phyloP scores from a whole-genome alignment of 1,139 yeast genomes.

The Meyerozyma smithsonii region DNA sequence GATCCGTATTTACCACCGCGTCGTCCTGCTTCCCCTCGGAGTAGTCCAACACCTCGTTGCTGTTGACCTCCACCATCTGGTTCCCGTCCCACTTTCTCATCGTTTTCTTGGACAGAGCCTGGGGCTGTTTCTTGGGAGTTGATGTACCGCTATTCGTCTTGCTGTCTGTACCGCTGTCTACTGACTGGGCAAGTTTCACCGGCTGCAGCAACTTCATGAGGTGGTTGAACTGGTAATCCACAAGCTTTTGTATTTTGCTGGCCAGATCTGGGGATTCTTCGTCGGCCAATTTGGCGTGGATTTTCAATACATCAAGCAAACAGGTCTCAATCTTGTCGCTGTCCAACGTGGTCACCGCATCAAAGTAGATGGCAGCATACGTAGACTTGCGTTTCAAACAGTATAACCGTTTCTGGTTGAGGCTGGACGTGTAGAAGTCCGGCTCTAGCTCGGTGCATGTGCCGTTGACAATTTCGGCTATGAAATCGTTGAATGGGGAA shows the following conservation, averaged over 20 bases:
- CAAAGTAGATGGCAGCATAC: conserved; percentile 38
- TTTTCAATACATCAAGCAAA: conserved; percentile 32
- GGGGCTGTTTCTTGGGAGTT: conserved; percentile 14
- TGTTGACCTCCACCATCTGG: conserved; percentile 24
- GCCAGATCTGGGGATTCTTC: conserved; percentile 10
- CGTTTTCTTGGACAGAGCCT: conserved; percentile 21
- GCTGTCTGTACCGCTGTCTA: neutral
- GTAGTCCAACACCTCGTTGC: conserved; percentile 30
- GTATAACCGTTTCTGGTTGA: conserved; percentile 35
- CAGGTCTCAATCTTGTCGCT: conserved; percentile 34
- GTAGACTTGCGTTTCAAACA: conserved; percentile 24
- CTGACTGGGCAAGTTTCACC: neutral
- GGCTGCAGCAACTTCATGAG: conserved; percentile 28
- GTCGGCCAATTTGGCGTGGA: conserved; percentile 26
- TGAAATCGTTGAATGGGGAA: conserved; percentile 39
- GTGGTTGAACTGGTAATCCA: conserved; percentile 37
- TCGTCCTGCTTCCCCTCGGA: conserved; percentile 36
- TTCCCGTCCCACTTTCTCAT: conserved; percentile 47
- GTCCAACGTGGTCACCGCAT: conserved; percentile 37
- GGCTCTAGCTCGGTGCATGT: conserved; percentile 28
- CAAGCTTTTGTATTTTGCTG: conserved; percentile 27
- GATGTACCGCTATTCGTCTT: conserved; percentile 11
- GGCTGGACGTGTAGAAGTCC: conserved; percentile 30
- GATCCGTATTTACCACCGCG: conserved; percentile 37
- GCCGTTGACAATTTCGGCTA: conserved; percentile 35